Evolutionary conservation across 2,329 filamentous ascomycete genomes (phyloP), one percentile per base, ranked within the genome.

Genomic region (Delphinella strobiligena): DNA sequence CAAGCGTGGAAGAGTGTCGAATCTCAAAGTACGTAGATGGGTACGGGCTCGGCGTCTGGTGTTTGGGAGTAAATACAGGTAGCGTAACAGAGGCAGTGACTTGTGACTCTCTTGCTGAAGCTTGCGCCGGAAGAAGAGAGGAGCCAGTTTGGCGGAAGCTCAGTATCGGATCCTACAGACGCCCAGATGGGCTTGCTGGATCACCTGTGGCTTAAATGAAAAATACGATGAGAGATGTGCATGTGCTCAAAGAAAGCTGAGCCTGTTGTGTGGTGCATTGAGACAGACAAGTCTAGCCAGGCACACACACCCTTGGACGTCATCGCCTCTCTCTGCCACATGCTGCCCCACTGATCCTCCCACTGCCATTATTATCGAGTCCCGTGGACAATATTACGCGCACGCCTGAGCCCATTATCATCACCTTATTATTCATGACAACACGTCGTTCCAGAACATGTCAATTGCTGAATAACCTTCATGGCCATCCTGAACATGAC

Each of bases 1-100:
- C 51, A 84, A 71, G 37, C 69, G 65, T 10, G 85, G 83, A 17
- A 93, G 61, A 4, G 75, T 83, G 51, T 87, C 76, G 70, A 85
- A 74, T 46, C 77, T 82, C 58, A 94, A 77, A 48, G 71, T 67
- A 50, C 79, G 71, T 39, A 91, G 67, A 45, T 72, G 74, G 44
- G 78, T 73, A 55, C 75, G 77, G 51, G 78, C 78, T 49, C 70
- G 74, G 46, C 74, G 69, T 56, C 74, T 74, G 45, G 72, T 64
- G 49, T 69, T 66, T n/a, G 81, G 80, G 52, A 87, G 78, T 16
- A 33, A 29, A 11, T 42, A 36, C 45, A 88, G 67, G 57, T 76
- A 78, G 50, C 79, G 72, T 36, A 86, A 57, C 46, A 82, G 51
- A 12, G 38, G 38, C 19, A 31, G 30, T 15, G 34, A 34, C 34